Percentiles rank a stretch among this genome's conserved stretches.
Evolutionary conservation across 306 rosid species (phyloP).

Genomic region (Trifolium dubium): DNA sequence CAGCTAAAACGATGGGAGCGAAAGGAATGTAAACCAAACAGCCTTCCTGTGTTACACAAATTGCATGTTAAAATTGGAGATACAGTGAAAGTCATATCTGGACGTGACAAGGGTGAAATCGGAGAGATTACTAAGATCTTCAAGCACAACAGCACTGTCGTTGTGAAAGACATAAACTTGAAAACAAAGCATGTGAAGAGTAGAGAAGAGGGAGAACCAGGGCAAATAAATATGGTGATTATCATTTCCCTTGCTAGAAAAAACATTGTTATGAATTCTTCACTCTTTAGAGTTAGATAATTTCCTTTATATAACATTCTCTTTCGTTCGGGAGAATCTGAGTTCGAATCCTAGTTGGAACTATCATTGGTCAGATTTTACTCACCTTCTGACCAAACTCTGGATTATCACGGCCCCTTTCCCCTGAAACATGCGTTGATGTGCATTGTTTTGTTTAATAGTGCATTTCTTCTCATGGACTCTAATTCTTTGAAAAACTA

Average conservation of each 20-base stretch:
- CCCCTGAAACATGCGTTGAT: background rate
- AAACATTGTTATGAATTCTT: slow-evolving; percentile 14
- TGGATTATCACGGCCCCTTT: background rate
- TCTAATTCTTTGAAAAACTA: slow-evolving; percentile 28
- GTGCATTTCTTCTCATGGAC: background rate
- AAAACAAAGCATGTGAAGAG: slow-evolving; percentile 94
- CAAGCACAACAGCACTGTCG: slow-evolving; percentile 82
- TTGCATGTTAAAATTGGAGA: slow-evolving; percentile 97
- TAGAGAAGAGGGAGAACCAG: slow-evolving; percentile 82
- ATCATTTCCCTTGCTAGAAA: slow-evolving; percentile 39
- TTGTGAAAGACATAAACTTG: slow-evolving; percentile 75
- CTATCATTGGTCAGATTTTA: background rate
- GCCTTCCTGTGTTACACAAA: slow-evolving; percentile 83
- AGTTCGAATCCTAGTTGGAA: background rate
- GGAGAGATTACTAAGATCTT: slow-evolving; percentile 74
- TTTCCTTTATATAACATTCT: background rate
- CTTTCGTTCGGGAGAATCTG: background rate
- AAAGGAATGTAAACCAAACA: slow-evolving; percentile 90
- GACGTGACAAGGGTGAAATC: slow-evolving; percentile 84
- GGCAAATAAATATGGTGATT: slow-evolving; percentile 81
- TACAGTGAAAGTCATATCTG: slow-evolving; percentile 83
- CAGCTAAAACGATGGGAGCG: slow-evolving; percentile 94
- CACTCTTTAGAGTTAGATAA: background rate
- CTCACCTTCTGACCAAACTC: background rate
- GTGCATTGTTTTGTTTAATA: slow-evolving; percentile 16